Evolutionary conservation across 225 moss, liverwort and hornwort genomes (phyloP).

Genomic region (Physcomitrellopsis africana): DNA sequence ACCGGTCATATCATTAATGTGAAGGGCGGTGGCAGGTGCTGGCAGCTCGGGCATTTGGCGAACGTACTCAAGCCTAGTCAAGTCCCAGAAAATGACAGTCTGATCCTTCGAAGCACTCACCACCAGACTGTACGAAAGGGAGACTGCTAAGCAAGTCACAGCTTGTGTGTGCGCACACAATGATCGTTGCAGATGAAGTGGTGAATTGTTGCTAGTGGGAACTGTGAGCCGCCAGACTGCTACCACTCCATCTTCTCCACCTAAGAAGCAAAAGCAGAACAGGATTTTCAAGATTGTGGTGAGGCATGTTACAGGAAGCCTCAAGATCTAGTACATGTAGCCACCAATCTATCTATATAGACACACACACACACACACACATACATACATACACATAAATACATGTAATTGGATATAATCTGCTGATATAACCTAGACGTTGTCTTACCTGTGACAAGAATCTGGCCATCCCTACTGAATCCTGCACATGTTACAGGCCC

Average conservation of each 20-base stretch:
- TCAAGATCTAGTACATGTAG: not conserved
- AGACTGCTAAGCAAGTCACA: conserved; percentile 93
- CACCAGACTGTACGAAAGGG: conserved; percentile 94
- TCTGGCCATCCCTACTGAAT: conserved; percentile 91
- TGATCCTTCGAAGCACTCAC: conserved; percentile 92
- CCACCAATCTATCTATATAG: too few species aligned
- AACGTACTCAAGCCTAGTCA: conserved; percentile 88
- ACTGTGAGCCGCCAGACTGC: conserved; percentile 73
- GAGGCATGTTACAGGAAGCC: not conserved
- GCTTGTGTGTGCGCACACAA: conserved; percentile 88
- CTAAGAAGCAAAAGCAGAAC: conserved; percentile 43
- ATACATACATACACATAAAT: too few species aligned
- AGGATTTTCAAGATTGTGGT: not conserved
- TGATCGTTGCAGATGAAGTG: conserved; percentile 83
- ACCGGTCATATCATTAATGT: conserved; percentile 90
- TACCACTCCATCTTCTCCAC: conserved; percentile 96
- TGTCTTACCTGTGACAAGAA: conserved; percentile 72
- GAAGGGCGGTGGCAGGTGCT: conserved; percentile 78
- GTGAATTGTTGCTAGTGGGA: conserved; percentile 60
- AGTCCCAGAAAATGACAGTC: conserved; percentile 96
- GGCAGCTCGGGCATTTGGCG: conserved; percentile 91
- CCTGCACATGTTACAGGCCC: conserved; percentile 90
- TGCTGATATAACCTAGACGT: not conserved
- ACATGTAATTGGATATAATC: not conserved
- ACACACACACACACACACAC: too few species aligned